A percentile compares a stretch with the other conserved stretches of the same genome.
These are phyloP conservation scores for Trichoderma polysporum DNA, from an alignment of 2,329 filamentous ascomycete genomes.

Conservation along the genomic window DNA sequence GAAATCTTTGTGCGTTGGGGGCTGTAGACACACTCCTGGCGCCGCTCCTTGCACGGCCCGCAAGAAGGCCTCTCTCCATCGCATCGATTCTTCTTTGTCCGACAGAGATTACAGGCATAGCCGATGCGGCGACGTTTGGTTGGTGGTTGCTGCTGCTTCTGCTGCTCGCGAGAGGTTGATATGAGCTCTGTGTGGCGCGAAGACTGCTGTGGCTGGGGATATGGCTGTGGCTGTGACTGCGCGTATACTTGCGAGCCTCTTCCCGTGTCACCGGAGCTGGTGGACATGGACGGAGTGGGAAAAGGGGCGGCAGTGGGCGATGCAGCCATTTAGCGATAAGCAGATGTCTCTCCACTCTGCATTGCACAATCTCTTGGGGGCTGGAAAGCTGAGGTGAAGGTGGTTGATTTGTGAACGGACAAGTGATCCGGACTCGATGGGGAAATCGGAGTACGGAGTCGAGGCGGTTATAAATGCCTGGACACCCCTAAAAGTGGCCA, in stretches of 20 bases:
- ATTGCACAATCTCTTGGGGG: neutral
- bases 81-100: conserved; percentile 14
- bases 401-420: conserved; percentile 4
- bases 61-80: conserved; percentile 15
- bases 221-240: conserved; percentile 8
- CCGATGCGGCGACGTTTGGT: conserved; percentile 8
- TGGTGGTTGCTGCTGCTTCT: neutral
- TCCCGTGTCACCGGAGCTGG: neutral
- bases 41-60: conserved; percentile 17
- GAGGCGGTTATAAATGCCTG: conserved; percentile 17
- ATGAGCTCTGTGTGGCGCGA: neutral
- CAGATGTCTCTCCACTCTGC: conserved; percentile 7
- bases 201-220: neutral
- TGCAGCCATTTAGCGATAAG: conserved; percentile 1
- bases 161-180: neutral
- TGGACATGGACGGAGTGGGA: conserved; percentile 1
- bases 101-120: conserved; percentile 10
- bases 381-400: neutral
- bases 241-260: neutral
- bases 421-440: conserved; percentile 1
- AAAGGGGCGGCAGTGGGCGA: neutral
- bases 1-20: conserved; percentile 14
- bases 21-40: conserved; percentile 16
- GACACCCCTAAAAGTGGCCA: neutral
- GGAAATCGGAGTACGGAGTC: conserved; percentile 11